phyloP scores from a whole-genome alignment of 139 green algal genomes.

The Chlamydomonas sp. region DNA sequence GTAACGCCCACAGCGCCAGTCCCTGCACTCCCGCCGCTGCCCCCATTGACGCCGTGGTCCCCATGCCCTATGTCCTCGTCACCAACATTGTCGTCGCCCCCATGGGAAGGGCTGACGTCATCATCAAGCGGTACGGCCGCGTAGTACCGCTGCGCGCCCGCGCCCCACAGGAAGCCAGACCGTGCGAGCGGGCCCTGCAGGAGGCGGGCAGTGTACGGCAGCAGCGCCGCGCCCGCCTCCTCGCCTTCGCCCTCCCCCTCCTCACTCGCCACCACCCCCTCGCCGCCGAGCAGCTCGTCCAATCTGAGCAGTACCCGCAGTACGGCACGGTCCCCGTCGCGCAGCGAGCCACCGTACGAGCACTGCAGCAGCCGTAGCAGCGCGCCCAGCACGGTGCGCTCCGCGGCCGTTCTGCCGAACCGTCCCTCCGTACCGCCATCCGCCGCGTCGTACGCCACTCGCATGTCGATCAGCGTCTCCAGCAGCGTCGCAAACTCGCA shows the following conservation, averaged over 20 bases:
- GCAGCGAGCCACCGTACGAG: conserved; percentile 61
- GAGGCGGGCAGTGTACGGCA: background rate
- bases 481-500: conserved; percentile 60
- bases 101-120: too few relatives aligned
- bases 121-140: background rate
- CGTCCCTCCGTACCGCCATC: background rate
- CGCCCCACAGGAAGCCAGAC: conserved; percentile 45
- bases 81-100: background rate
- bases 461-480: conserved; percentile 67
- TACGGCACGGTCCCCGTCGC: conserved; percentile 57
- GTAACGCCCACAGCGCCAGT: background rate
- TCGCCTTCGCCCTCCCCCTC: background rate
- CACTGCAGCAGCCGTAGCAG: conserved; percentile 66
- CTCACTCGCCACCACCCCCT: background rate
- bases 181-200: conserved; percentile 2
- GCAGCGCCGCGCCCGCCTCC: background rate
- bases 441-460: conserved; percentile 31
- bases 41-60: background rate
- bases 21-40: background rate
- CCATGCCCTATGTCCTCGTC: background rate
- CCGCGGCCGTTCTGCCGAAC: background rate
- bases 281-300: conserved; percentile 44
- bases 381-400: conserved; percentile 34
- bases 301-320: conserved; percentile 62
- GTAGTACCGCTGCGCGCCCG: conserved; percentile 33